Conservation (phyloP, 768 basidiomycete genomes). For the Termitomyces sp. region DNA sequence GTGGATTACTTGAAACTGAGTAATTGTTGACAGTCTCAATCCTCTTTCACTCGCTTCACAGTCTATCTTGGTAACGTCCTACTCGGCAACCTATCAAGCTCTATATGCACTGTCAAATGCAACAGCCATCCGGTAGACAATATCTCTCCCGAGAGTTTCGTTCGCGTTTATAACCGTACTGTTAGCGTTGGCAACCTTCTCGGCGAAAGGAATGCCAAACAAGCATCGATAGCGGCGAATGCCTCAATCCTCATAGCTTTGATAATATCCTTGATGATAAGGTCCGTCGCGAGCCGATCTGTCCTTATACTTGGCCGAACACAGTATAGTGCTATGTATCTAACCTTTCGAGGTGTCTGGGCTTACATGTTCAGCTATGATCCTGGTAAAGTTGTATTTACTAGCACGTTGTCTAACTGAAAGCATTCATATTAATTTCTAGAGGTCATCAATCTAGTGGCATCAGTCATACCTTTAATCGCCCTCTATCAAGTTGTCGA, state of each 20-base stretch:
- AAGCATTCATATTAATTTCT: not conserved
- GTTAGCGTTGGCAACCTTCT: conserved; percentile 10
- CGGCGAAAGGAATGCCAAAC: conserved; percentile 6
- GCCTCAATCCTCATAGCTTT: conserved; percentile 64
- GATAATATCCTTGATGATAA: conserved; percentile 15
- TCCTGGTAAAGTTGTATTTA: conserved; percentile 35
- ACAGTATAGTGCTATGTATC: conserved; percentile 40
- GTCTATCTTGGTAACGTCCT: conserved; percentile 74
- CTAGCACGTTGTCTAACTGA: not conserved
- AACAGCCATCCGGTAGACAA: conserved; percentile 68
- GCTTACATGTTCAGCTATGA: conserved; percentile 73
- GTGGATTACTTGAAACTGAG: not conserved
- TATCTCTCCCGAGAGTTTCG: not conserved
- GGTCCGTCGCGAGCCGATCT: not conserved
- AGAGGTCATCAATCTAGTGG: conserved; percentile 58
- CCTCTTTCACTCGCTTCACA: conserved; percentile 81
- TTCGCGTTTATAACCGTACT: not conserved
- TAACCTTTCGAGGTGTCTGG: conserved; percentile 62
- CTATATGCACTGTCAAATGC: conserved; percentile 81
- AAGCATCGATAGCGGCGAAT: conserved; percentile 26
- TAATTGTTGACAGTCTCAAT: conserved; percentile 51
- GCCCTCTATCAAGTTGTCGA: conserved; percentile 84
- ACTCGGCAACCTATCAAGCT: conserved; percentile 75
- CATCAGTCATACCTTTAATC: conserved; percentile 68
- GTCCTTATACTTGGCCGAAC: not conserved